A percentile compares a stretch with the other conserved stretches of the same genome.
Conservation (phyloP, 2,329 filamentous ascomycete genomes). For the Alternaria burnsii region DNA sequence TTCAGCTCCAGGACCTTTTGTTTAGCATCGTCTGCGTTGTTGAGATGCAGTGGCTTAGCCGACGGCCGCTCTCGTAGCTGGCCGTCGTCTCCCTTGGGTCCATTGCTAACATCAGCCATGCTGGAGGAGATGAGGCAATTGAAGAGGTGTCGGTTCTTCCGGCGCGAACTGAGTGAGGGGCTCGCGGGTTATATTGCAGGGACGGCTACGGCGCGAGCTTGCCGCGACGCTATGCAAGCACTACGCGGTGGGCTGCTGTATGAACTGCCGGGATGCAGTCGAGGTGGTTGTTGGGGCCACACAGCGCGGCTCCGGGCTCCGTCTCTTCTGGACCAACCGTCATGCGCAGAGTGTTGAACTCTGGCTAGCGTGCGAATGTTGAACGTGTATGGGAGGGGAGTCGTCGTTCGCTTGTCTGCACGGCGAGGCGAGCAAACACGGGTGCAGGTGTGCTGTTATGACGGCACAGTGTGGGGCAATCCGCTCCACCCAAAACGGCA, state of each 20-base stretch:
- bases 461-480: conserved; percentile 19
- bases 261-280: conserved; percentile 29
- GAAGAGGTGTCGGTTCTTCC: conserved; percentile 26
- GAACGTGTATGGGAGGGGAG: conserved; percentile 22
- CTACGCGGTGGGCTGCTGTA: conserved; percentile 29
- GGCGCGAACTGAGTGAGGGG: conserved; percentile 24
- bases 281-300: conserved; percentile 19
- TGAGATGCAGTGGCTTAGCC: conserved; percentile 39
- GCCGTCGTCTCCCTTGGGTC: conserved; percentile 38
- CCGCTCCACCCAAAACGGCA: conserved; percentile 10
- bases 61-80: conserved; percentile 42
- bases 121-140: conserved; percentile 20
- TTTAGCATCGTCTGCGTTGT: conserved; percentile 51
- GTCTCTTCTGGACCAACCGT: conserved; percentile 1
- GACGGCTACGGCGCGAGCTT: conserved; percentile 31
- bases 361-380: conserved; percentile 38
- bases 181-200: conserved; percentile 28
- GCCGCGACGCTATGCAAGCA: conserved; percentile 40
- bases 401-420: conserved; percentile 10
- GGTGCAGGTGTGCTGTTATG: conserved; percentile 9
- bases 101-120: conserved; percentile 39
- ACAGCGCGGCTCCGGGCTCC: conserved; percentile 3
- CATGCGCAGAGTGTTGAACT: conserved; percentile 49
- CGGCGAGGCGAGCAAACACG: conserved; percentile 11
- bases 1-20: conserved; percentile 61